A percentile compares a stretch with the other conserved stretches of the same genome.
phyloP scores from a whole-genome alignment of 345 rosid genomes.

The Rhodamnia argentea region DNA sequence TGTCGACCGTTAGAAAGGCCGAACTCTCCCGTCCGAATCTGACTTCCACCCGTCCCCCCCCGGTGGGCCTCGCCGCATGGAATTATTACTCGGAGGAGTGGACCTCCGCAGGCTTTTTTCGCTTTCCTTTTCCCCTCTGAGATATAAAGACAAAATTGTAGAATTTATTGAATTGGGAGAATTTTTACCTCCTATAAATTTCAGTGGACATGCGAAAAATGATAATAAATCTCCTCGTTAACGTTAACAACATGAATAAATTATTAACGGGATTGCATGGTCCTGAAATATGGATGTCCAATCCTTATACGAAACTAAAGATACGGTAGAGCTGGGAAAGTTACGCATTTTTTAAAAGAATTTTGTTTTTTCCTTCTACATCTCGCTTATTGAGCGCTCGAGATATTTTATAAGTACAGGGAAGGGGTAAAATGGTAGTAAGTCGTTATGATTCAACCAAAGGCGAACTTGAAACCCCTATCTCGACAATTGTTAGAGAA shows the following conservation, averaged over 20 bases:
- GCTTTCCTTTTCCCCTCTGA: not conserved
- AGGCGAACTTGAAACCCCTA: not conserved
- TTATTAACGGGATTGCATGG: no score
- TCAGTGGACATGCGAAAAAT: no score
- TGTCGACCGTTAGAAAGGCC: slow-evolving; percentile 27
- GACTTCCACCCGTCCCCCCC: slow-evolving; percentile 7
- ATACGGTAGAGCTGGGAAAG: no score
- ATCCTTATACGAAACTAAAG: no score
- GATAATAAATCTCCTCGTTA: no score
- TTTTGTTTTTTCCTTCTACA: not conserved
- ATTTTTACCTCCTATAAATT: no score
- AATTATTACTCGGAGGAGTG: not conserved
- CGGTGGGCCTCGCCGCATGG: not conserved
- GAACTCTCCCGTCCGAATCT: not conserved
- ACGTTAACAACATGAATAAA: no score
- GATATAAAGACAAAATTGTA: not conserved
- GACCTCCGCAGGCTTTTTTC: not conserved
- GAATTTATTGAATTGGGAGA: no score
- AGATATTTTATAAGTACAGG: not conserved
- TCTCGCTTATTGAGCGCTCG: not conserved
- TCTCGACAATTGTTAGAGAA: not conserved
- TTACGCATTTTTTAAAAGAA: no score
- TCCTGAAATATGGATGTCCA: no score
- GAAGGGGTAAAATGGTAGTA: no score
- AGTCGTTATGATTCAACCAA: no score